These are phyloP conservation scores for Cenchrus purpureus DNA, from an alignment of 176 grass and related monocot genomes.

Conservation along the genomic window DNA sequence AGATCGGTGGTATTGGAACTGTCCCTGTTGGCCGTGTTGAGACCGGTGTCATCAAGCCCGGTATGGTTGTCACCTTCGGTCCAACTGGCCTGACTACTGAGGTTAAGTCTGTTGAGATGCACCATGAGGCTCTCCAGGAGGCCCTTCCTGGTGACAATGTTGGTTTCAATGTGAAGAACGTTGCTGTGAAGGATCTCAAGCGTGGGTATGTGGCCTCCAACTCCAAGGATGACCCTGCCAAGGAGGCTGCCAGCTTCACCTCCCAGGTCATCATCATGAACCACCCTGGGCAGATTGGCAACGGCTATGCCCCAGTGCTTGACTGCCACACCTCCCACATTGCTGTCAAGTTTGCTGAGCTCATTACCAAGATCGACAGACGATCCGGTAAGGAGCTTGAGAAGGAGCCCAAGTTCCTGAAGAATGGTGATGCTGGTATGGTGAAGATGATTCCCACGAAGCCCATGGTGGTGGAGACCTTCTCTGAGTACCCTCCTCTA, in stretches of 20 bases:
- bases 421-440: slow-evolving; percentile 89
- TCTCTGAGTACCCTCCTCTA: slow-evolving; percentile 65
- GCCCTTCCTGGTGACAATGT: slow-evolving; percentile 84
- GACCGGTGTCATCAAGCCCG: slow-evolving; percentile 80
- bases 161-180: slow-evolving; percentile 85
- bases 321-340: slow-evolving; percentile 97
- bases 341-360: slow-evolving; percentile 86
- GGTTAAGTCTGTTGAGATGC: slow-evolving; percentile 96
- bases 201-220: slow-evolving; percentile 85
- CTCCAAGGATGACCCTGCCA: slow-evolving; percentile 94
- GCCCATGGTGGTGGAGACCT: slow-evolving; percentile 94
- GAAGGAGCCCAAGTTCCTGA: slow-evolving; percentile 89
- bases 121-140: slow-evolving; percentile 84
- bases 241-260: slow-evolving; percentile 84
- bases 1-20: slow-evolving; percentile 94
- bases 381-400: slow-evolving; percentile 93
- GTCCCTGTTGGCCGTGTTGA: slow-evolving; percentile 85
- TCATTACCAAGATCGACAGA: slow-evolving; percentile 87
- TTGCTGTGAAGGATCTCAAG: slow-evolving; percentile 89
- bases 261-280: slow-evolving; percentile 98
- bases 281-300: slow-evolving; percentile 92
- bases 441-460: slow-evolving; percentile 98
- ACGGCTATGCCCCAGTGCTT: slow-evolving; percentile 82
- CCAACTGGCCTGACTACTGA: slow-evolving; percentile 81
- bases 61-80: slow-evolving; percentile 84